Percentiles rank a stretch among this genome's conserved stretches.
These are phyloP conservation scores for Fraxinus anomala DNA, from an alignment of 257 asterid genomes.

Conservation along the genomic window DNA sequence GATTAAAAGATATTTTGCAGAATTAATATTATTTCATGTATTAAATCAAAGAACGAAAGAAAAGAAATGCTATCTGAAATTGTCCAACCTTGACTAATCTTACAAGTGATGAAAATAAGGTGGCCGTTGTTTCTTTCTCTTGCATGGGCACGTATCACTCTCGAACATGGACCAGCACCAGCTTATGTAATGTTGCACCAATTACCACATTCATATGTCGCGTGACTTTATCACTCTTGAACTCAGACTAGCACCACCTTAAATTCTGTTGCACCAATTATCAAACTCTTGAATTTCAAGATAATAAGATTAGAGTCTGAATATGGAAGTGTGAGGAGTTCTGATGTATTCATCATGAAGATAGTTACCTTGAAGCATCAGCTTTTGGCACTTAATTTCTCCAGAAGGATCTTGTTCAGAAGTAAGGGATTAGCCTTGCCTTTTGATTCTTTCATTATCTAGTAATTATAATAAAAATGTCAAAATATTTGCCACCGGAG, in stretches of 20 bases:
- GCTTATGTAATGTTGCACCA: background rate
- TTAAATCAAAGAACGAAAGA: background rate
- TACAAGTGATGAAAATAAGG: background rate
- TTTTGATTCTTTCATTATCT: conserved; percentile 92
- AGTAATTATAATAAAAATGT: conserved; percentile 19
- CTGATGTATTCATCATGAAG: background rate
- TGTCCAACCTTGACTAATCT: background rate
- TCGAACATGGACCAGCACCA: background rate
- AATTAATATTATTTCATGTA: background rate
- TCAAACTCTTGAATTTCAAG: background rate
- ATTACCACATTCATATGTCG: background rate
- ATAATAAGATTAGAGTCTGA: background rate
- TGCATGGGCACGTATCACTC: background rate
- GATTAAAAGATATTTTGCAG: background rate
- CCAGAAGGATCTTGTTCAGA: conserved; percentile 78
- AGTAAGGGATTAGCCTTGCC: conserved; percentile 93
- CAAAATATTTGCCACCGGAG: conserved; percentile 8
- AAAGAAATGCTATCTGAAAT: background rate
- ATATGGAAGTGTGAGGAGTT: background rate
- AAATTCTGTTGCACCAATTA: background rate
- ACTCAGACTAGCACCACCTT: background rate
- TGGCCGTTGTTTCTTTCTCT: background rate
- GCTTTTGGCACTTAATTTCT: conserved; percentile 58
- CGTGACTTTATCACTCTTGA: background rate
- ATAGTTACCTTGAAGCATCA: conserved; percentile 30